phyloP scores from a whole-genome alignment of 1,139 yeast genomes.

The Groenewaldozyma sp. region DNA sequence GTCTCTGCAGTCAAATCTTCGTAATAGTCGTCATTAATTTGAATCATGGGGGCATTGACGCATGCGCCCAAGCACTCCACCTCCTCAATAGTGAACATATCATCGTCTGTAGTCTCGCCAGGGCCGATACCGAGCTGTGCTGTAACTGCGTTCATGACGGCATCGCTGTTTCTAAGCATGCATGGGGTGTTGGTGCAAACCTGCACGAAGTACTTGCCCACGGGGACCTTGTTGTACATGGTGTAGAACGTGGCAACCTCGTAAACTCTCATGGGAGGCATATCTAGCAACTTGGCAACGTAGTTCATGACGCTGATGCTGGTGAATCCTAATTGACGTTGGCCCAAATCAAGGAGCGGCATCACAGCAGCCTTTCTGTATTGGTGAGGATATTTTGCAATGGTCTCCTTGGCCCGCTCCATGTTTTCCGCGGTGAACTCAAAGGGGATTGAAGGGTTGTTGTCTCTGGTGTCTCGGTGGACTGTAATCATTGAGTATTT shows the following conservation, averaged over 20 bases:
- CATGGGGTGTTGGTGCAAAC: slow-evolving; percentile 90
- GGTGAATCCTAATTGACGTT: slow-evolving; percentile 81
- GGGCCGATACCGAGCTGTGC: slow-evolving; percentile 56
- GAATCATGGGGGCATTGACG: slow-evolving; percentile 86
- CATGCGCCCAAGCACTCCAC: slow-evolving; percentile 92
- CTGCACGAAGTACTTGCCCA: slow-evolving; percentile 79
- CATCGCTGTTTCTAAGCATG: slow-evolving; percentile 77
- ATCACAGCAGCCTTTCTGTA: slow-evolving; percentile 83
- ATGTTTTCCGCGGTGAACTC: slow-evolving; percentile 65
- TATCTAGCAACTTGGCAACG: slow-evolving; percentile 74
- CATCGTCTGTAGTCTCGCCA: slow-evolving; percentile 73
- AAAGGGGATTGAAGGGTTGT: slow-evolving; percentile 62
- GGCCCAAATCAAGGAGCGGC: slow-evolving; percentile 83
- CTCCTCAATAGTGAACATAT: slow-evolving; percentile 72
- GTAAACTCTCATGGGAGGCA: slow-evolving; percentile 94
- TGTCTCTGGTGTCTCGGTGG: slow-evolving; percentile 63
- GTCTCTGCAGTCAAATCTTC: slow-evolving; percentile 74
- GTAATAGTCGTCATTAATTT: slow-evolving; percentile 70
- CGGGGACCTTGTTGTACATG: slow-evolving; percentile 82
- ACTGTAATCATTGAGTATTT: slow-evolving; percentile 34
- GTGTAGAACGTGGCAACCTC: slow-evolving; percentile 92
- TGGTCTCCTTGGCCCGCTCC: slow-evolving; percentile 61
- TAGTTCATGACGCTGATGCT: slow-evolving; percentile 90
- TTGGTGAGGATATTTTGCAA: slow-evolving; percentile 76
- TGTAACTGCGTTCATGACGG: slow-evolving; percentile 61